Base-by-base conservation (phyloP, 768 basidiomycete genomes). In the Dentipellis sp. region DNA sequence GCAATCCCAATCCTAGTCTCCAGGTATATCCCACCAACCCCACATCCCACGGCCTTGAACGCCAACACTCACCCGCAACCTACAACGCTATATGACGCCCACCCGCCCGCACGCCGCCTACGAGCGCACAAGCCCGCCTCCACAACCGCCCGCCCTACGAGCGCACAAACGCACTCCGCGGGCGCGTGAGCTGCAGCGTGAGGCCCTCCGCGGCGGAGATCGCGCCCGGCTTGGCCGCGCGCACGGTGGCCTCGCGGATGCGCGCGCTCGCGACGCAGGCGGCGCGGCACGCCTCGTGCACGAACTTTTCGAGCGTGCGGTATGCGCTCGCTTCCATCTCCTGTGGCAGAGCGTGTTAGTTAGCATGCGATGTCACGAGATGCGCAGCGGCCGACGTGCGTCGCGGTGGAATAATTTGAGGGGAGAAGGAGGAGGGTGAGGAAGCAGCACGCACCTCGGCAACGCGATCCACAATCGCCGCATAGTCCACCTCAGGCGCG, bases 381-480 rank as follows among this genome's bases (percentile, higher is more conserved):
- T n/a, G n/a, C n/a, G n/a, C n/a, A n/a, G n/a, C n/a, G n/a, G n/a
- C n/a, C n/a, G n/a, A n/a, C n/a, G n/a, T n/a, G n/a, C n/a, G n/a
- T n/a, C n/a, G n/a, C n/a, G n/a, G n/a, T n/a, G n/a, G n/a, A n/a
- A n/a, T n/a, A n/a, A n/a, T n/a, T n/a, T n/a, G n/a, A n/a, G n/a
- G n/a, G n/a, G n/a, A n/a, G n/a, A n/a, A n/a, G n/a, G n/a, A n/a
- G n/a, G n/a, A n/a, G n/a, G n/a, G n/a, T n/a, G n/a, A n/a, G n/a
- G n/a, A n/a, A n/a, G n/a, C n/a, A n/a, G 56, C 9, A 55, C 56
- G 56, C 34, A 57, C 53, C 59, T 57, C 42, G 10, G 55, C 46
- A 29, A 60, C 39, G 21, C 34, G 52, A 23, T 60, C 50, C 6
- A 57, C 53, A 21, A 57, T 37, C 42, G 37, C 34, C 5, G 35